Evolutionary conservation across 2,329 filamentous ascomycete species (phyloP).

Genomic region (Xylaria sp.): DNA sequence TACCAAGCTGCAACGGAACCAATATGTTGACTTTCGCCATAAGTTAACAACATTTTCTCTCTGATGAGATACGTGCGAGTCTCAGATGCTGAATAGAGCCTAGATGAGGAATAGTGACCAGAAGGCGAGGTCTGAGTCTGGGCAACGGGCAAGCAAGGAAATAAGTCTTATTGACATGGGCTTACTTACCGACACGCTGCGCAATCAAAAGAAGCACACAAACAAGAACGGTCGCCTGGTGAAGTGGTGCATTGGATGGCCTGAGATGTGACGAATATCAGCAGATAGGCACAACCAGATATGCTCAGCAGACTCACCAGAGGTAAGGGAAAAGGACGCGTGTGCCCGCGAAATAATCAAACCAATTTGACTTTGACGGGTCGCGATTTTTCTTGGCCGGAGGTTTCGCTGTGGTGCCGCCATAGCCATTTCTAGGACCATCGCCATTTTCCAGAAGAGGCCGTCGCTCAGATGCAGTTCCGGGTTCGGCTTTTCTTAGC

Average conservation of each 20-base stretch:
- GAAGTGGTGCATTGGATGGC: conserved; percentile 49
- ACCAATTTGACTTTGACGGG: conserved; percentile 44
- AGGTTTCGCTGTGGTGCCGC: conserved; percentile 24
- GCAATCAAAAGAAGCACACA: conserved; percentile 49
- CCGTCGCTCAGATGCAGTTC: conserved; percentile 44
- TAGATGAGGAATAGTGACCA: neutral
- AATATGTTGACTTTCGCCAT: conserved; percentile 46
- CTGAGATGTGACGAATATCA: conserved; percentile 33
- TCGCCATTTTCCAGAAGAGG: conserved; percentile 49
- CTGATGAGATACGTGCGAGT: neutral
- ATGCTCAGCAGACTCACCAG: conserved; percentile 41
- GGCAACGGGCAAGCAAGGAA: neutral
- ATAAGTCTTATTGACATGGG: neutral
- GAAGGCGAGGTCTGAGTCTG: neutral
- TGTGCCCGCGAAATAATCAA: conserved; percentile 54
- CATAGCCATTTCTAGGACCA: conserved; percentile 39
- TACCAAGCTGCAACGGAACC: conserved; percentile 50
- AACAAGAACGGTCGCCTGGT: conserved; percentile 49
- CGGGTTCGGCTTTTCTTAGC: conserved; percentile 40
- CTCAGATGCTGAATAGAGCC: neutral
- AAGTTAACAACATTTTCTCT: conserved; percentile 2
- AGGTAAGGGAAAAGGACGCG: conserved; percentile 52
- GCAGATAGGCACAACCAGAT: conserved; percentile 8
- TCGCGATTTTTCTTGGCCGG: conserved; percentile 23
- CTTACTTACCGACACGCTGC: conserved; percentile 44